Base-by-base conservation (phyloP, 2,329 filamentous ascomycete species). In the Cadophora sp. region DNA sequence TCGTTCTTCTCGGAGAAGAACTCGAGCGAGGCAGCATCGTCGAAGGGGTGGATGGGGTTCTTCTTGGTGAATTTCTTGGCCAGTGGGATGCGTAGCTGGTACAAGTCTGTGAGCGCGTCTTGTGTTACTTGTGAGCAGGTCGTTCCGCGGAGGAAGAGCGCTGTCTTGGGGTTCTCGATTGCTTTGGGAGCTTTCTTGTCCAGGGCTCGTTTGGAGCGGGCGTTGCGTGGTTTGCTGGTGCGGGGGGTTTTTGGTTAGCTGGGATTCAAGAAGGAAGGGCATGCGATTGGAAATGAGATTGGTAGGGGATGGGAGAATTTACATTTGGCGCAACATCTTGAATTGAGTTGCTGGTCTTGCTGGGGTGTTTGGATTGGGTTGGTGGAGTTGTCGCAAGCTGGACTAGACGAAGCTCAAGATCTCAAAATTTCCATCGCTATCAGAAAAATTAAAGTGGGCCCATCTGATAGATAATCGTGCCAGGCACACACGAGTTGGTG, bases 1-100 rank as follows among this genome's bases (percentile, higher is more conserved):
- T 99, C 96, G 81, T 99, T 99, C 84, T 98, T 99, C 78, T 94
- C 90, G 70, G 91, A 91, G 83, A 99, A 94, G 83, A 99, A 99
- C 81, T 97, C 93, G 72, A 98, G 87, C 62, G 91, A 95, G 33
- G 90, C 84, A 71, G 91, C 83, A 78, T 96, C 94, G 80, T 97
- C 95, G 80, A 99, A 99, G 1, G 96, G 96, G 80, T 96, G 94
- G 75, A 97, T 91, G 73, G 89, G 85, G 81, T 99, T 99, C 84
- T 98, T 98, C 87, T 98, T 99, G 81, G 89, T 92, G 83, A 99
- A 97, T 73, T 94, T 94, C 80, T 96, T 91, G 71, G 90, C 90
- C 69, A 95, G 85, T 2, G 94, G 94, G 76, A 91, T 89, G 75
- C 95, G 94, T 76, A 99, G 84, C 59, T 92, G 87, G 80, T 93